phyloP scores from a whole-genome alignment of 257 asterid species.

The Solanum tacnaense region DNA sequence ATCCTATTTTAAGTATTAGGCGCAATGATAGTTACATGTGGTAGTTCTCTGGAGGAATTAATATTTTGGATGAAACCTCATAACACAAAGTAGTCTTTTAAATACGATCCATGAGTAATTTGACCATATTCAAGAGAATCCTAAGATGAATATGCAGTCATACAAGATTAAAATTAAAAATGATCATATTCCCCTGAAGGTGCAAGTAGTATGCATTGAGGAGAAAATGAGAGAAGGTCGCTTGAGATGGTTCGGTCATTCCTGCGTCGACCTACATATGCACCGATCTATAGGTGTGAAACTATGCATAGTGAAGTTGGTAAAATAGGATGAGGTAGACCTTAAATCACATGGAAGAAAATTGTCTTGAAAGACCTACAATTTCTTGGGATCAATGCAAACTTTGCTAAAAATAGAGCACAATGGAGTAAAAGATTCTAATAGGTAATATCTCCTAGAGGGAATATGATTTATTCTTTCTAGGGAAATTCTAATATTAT shows the following conservation, averaged over 20 bases:
- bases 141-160: background rate
- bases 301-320: background rate
- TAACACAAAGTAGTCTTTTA: background rate
- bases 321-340: background rate
- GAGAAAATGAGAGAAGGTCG: background rate
- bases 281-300: background rate
- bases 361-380: background rate
- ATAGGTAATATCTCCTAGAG: background rate
- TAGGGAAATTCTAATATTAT: background rate
- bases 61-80: background rate
- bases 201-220: background rate
- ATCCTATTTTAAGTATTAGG: background rate
- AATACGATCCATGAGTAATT: background rate
- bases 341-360: background rate
- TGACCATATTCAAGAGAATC: background rate
- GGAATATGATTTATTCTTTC: background rate
- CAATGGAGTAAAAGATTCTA: background rate
- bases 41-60: background rate
- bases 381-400: background rate
- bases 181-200: background rate
- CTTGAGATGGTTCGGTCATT: background rate
- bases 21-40: background rate
- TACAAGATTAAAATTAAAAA: background rate
- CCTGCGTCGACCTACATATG: background rate
- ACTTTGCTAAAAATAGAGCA: background rate